A percentile compares a stretch with the other conserved stretches of the same genome.
Conservation (phyloP, 176 grass and related monocot genomes). For the Stipa capillata region DNA sequence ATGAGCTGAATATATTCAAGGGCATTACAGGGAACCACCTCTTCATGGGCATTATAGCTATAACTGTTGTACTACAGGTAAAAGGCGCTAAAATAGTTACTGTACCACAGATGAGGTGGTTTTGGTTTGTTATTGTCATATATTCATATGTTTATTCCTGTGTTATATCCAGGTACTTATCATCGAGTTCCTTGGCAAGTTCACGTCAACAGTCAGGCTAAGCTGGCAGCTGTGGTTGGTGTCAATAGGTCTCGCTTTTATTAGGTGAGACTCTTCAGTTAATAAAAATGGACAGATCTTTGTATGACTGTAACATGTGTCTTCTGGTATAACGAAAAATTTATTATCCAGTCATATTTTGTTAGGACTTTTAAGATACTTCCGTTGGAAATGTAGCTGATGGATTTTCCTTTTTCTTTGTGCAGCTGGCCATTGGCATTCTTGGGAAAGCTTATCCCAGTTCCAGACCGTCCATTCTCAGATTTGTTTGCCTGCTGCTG, state of each 20-base stretch:
- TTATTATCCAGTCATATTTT: not conserved
- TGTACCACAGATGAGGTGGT: not conserved
- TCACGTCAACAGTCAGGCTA: slow-evolving; percentile 55
- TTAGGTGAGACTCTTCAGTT: slow-evolving; percentile 26
- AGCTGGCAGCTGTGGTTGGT: slow-evolving; percentile 91
- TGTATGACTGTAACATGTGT: not conserved
- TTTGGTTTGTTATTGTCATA: not conserved
- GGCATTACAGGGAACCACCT: slow-evolving; percentile 60
- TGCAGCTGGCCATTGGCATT: slow-evolving; percentile 56
- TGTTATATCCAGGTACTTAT: slow-evolving; percentile 51
- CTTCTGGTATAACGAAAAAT: not conserved
- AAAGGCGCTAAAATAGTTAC: not conserved
- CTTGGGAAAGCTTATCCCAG: slow-evolving; percentile 66
- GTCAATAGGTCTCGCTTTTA: slow-evolving; percentile 49
- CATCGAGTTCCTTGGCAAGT: slow-evolving; percentile 93
- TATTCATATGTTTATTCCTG: not conserved
- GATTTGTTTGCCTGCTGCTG: slow-evolving; percentile 38
- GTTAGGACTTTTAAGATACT: not conserved
- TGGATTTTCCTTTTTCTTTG: slow-evolving; percentile 7
- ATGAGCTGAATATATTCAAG: slow-evolving; percentile 79
- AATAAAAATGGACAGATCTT: not conserved
- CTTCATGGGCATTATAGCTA: slow-evolving; percentile 53
- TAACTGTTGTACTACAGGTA: slow-evolving; percentile 89
- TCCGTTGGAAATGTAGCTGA: not conserved
- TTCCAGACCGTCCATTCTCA: slow-evolving; percentile 37